A percentile compares a stretch with the other conserved stretches of the same genome.
phyloP scores from a whole-genome alignment of 208 protist genomes.

The Trypanosoma grayi region DNA sequence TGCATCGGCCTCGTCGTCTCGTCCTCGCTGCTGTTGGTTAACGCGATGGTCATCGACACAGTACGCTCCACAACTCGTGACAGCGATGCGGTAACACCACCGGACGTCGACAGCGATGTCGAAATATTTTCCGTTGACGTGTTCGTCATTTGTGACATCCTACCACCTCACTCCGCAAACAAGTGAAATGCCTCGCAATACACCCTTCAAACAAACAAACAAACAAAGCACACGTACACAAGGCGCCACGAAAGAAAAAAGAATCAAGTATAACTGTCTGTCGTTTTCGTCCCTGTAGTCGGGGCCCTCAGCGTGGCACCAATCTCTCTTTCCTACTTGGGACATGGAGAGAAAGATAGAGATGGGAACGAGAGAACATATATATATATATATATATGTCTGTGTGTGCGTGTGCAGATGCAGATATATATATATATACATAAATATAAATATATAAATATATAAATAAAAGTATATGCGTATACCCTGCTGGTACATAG shows the following conservation, averaged over 20 bases:
- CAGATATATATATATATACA: slow-evolving; percentile 11
- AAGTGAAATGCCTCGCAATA: no score
- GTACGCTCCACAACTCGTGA: neutral
- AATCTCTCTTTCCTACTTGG: no score
- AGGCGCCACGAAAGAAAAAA: neutral
- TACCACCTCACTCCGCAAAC: no score
- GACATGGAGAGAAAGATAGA: neutral
- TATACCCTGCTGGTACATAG: neutral
- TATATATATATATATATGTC: neutral
- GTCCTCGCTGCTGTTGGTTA: neutral
- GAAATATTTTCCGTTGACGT: neutral
- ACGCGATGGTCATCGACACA: neutral
- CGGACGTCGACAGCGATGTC: neutral
- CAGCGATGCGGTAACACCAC: neutral
- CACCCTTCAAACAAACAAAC: no score
- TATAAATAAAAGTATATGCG: slow-evolving; percentile 11
- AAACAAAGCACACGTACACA: neutral
- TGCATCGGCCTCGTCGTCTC: slow-evolving; percentile 7
- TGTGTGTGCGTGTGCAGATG: neutral
- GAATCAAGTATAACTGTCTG: no score
- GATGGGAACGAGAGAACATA: neutral
- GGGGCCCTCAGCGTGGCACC: no score
- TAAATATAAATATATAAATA: slow-evolving; percentile 17
- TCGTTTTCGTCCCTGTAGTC: no score
- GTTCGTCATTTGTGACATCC: no score